These are phyloP conservation scores for Acaromyces ingoldii DNA, from an alignment of 1,284 basidiomycete genomes.

Conservation along the genomic window DNA sequence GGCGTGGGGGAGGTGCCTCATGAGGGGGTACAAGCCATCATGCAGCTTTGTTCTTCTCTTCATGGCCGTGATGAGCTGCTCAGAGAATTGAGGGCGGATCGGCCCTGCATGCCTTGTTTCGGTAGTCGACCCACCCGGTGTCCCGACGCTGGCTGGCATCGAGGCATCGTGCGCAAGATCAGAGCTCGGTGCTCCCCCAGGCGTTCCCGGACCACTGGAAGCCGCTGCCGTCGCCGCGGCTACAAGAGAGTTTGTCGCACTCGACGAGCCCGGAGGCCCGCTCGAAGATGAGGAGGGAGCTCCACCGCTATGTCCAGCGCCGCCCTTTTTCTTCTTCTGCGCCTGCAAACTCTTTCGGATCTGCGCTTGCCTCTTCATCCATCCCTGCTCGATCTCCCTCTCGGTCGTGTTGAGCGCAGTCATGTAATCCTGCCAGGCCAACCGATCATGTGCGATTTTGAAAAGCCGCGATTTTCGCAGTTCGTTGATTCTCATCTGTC, in stretches of 20 bases:
- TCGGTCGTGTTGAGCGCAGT: slow-evolving; percentile 43
- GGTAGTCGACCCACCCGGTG: neutral
- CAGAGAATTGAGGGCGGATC: slow-evolving; percentile 34
- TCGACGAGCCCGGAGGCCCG: neutral
- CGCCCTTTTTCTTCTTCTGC: slow-evolving; percentile 42
- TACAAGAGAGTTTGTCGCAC: too few species aligned
- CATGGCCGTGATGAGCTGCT: slow-evolving; percentile 35
- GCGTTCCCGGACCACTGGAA: neutral
- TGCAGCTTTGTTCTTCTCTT: slow-evolving; percentile 34
- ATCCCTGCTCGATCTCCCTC: slow-evolving; percentile 46
- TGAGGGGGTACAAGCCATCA: too few species aligned
- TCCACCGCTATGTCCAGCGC: slow-evolving; percentile 15
- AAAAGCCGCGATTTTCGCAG: slow-evolving; percentile 70
- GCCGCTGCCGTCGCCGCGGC: neutral
- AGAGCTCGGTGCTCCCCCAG: slow-evolving; percentile 8
- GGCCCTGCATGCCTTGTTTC: slow-evolving; percentile 20
- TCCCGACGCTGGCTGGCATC: neutral
- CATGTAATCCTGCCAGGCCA: slow-evolving; percentile 66
- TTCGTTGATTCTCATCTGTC: slow-evolving; percentile 74
- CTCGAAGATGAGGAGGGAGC: slow-evolving; percentile 5
- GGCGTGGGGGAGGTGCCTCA: too few species aligned
- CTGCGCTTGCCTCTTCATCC: slow-evolving; percentile 43
- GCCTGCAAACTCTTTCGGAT: slow-evolving; percentile 38
- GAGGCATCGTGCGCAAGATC: neutral
- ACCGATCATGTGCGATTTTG: slow-evolving; percentile 73